Evolutionary conservation across 768 basidiomycete genomes (phyloP).

Genomic region (Cystobasidium onofrii): DNA sequence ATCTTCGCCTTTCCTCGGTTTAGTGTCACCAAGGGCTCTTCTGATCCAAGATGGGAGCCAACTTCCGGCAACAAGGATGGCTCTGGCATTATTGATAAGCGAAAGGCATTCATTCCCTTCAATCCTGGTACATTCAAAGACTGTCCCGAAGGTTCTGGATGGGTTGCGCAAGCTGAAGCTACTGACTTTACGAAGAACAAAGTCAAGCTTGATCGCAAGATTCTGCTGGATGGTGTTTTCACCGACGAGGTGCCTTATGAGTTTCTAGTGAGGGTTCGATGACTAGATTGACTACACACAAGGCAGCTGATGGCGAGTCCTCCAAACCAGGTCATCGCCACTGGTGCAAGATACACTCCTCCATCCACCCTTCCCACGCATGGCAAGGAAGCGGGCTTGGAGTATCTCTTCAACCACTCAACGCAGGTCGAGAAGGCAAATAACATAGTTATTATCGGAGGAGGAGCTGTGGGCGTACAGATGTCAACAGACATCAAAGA

Average conservation of each 20-base stretch:
- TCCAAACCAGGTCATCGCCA: constrained; percentile 25
- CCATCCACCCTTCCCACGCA: constrained; percentile 5
- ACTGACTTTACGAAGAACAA: not conserved
- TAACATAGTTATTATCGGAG: constrained; percentile 47
- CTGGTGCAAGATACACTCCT: constrained; percentile 18
- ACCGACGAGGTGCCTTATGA: constrained; percentile 17
- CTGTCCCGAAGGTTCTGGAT: not conserved
- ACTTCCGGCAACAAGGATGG: not conserved
- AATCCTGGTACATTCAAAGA: constrained; percentile 23
- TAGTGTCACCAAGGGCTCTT: constrained; percentile 3
- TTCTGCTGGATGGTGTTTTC: not conserved
- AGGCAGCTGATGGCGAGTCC: too few relatives aligned
- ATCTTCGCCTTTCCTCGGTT: constrained; percentile 28
- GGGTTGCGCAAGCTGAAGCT: constrained; percentile 16
- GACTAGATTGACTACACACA: not conserved
- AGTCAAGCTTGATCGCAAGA: constrained; percentile 14
- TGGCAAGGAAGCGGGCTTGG: constrained; percentile 43
- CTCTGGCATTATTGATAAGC: not conserved
- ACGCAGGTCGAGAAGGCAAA: constrained; percentile 40
- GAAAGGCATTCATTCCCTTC: constrained; percentile 29
- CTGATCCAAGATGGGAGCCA: not conserved
- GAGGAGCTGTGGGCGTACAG: constrained; percentile 48
- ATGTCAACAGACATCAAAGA: constrained; percentile 47
- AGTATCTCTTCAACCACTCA: constrained; percentile 44
- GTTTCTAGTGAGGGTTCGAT: not conserved